phyloP scores from a whole-genome alignment of 257 asterid genomes.

The Ballota nigra region DNA sequence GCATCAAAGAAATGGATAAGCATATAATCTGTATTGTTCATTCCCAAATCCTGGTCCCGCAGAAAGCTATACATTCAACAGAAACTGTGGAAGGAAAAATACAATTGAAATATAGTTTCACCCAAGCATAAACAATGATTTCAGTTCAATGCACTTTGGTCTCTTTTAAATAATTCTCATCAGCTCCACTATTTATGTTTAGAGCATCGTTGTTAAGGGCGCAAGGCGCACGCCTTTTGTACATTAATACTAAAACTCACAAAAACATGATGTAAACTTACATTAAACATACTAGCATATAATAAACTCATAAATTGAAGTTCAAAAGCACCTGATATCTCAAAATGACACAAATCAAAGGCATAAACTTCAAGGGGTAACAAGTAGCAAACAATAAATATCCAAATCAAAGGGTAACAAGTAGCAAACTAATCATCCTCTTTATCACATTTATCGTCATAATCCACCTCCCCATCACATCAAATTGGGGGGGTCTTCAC shows the following conservation, averaged over 20 bases:
- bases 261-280: not conserved
- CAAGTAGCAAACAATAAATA: not conserved
- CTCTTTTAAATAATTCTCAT: constrained; percentile 17
- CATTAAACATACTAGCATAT: not conserved
- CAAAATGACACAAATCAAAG: not conserved
- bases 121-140: not conserved
- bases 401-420: not conserved
- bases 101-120: not conserved
- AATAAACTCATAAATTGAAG: not conserved
- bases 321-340: not conserved
- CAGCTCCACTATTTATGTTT: not conserved
- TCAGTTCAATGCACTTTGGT: constrained; percentile 4
- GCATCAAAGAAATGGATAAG: constrained; percentile 25
- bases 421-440: not conserved
- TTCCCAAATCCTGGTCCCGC: constrained; percentile 13
- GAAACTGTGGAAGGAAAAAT: not conserved
- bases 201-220: not conserved
- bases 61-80: constrained; percentile 14
- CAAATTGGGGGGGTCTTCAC: not conserved
- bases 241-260: not conserved
- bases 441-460: not conserved
- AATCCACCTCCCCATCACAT: not conserved
- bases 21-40: not conserved
- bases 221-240: not conserved
- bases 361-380: not conserved